Percentiles rank a stretch among this genome's conserved stretches.
Evolutionary conservation across 2,329 filamentous ascomycete species (phyloP).

Genomic region (Arthrobotrys sinensis): DNA sequence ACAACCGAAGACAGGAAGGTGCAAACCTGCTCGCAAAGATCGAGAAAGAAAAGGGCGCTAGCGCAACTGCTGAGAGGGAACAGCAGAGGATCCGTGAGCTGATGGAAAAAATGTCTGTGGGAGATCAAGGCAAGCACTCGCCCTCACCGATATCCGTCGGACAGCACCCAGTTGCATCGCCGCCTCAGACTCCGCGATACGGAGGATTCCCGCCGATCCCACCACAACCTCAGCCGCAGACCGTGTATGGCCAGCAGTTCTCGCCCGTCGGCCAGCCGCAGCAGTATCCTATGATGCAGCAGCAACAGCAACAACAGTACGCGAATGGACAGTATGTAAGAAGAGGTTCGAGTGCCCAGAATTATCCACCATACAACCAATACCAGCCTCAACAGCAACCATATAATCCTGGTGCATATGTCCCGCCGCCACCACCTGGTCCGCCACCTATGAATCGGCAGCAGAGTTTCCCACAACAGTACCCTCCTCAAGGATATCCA

Average conservation of each 20-base stretch:
- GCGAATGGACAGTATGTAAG: constrained; percentile 64
- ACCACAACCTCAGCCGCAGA: constrained; percentile 57
- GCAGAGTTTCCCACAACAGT: constrained; percentile 74
- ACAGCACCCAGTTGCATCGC: constrained; percentile 69
- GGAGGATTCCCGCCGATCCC: constrained; percentile 60
- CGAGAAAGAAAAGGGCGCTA: constrained; percentile 80
- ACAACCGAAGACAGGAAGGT: constrained; percentile 91
- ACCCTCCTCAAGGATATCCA: constrained; percentile 60
- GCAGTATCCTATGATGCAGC: constrained; percentile 64
- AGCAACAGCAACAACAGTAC: constrained; percentile 67
- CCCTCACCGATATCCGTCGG: constrained; percentile 66
- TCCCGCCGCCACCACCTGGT: constrained; percentile 76
- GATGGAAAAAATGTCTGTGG: constrained; percentile 96
- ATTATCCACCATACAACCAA: constrained; percentile 52
- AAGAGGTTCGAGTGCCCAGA: constrained; percentile 61
- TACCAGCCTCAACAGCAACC: constrained; percentile 67
- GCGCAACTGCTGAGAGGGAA: constrained; percentile 81
- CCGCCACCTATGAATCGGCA: constrained; percentile 76
- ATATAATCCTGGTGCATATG: constrained; percentile 74
- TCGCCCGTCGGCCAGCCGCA: constrained; percentile 59
- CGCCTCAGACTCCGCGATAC: constrained; percentile 71
- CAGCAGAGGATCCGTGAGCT: constrained; percentile 86
- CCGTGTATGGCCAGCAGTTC: constrained; percentile 60
- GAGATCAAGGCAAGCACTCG: constrained; percentile 70
- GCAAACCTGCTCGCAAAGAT: constrained; percentile 91